Evolutionary conservation across 345 rosid genomes (phyloP), one percentile per base, ranked within the genome.

Genomic region (Hevea brasiliensis): DNA sequence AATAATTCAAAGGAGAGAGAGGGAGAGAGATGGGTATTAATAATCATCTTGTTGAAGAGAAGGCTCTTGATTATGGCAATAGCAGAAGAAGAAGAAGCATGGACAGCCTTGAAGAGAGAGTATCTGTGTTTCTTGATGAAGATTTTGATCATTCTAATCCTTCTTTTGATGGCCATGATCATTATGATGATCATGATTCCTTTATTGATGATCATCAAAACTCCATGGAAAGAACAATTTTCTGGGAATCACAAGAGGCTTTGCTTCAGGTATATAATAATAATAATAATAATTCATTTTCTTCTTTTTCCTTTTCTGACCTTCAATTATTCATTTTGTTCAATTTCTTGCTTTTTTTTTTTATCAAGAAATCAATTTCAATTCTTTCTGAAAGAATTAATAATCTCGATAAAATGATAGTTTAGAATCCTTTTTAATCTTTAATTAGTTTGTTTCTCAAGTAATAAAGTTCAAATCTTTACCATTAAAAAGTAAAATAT

Each of bases 181-280:
- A 45, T 6, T 76, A 75, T 20, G 77, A 74, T 17, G 56, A 18
- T 13, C 17, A 13, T 10, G 18, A 3, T 50, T 9, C 7, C 4
- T 53, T 53, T 53, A 7, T 18, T 54, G 75, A 69, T 23, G 32
- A 76, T 3, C 76, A 54, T n/a, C n/a, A 55, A 42, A 63, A 81
- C 32, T 60, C 77, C 37, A 35, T 50, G 23, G 64, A 78, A 26
- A 73, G 77, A n/a, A 29, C 68, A 45, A 26, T 73, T 17, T 86
- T 37, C 63, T 86, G 89, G 89, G 85, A 86, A 68, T 78, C 87
- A 7, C 85, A 83, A 18, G 73, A 80, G 59, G 82, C 87, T 10
- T 72, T 83, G 81, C 85, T 86, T 74, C 87, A 83, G 87, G 89
- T 86, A n/a, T n/a, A n/a, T n/a, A n/a, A n/a, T n/a, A n/a, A n/a